phyloP scores from a whole-genome alignment of 2,329 filamentous ascomycete genomes.

The Sclerotinia sclerotiorum region DNA sequence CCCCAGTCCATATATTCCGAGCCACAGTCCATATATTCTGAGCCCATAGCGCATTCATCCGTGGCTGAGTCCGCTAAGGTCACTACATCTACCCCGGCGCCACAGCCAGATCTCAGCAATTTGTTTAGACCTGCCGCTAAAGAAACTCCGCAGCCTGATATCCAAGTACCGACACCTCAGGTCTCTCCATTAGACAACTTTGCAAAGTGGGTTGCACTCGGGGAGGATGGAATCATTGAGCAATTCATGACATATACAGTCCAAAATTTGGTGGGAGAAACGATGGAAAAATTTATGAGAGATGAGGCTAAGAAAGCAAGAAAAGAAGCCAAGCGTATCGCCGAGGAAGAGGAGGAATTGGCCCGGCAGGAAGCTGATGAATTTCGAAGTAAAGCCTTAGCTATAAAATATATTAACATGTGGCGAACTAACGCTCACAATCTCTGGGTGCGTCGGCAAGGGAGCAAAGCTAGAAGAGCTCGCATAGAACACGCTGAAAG shows the following conservation, averaged over 20 bases:
- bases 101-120: background rate
- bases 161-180: background rate
- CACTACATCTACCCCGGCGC: background rate
- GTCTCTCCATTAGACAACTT: constrained; percentile 22
- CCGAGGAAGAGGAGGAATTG: constrained; percentile 30
- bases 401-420: constrained; percentile 36
- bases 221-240: constrained; percentile 39
- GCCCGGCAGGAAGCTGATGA: constrained; percentile 32
- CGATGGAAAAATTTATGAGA: constrained; percentile 27
- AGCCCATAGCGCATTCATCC: background rate
- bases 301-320: constrained; percentile 25
- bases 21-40: background rate
- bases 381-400: constrained; percentile 36
- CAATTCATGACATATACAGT: constrained; percentile 37
- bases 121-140: background rate
- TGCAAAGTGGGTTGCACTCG: constrained; percentile 36
- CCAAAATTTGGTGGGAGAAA: constrained; percentile 30
- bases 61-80: background rate
- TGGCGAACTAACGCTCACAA: constrained; percentile 36
- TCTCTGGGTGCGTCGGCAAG: constrained; percentile 35
- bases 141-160: background rate
- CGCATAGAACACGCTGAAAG: constrained; percentile 37
- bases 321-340: constrained; percentile 25
- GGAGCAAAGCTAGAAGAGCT: constrained; percentile 36
- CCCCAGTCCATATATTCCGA: background rate